Percentiles rank a stretch among this genome's conserved stretches.
phyloP scores from a whole-genome alignment of 108 stramenopile species.

The Seminavis robusta region DNA sequence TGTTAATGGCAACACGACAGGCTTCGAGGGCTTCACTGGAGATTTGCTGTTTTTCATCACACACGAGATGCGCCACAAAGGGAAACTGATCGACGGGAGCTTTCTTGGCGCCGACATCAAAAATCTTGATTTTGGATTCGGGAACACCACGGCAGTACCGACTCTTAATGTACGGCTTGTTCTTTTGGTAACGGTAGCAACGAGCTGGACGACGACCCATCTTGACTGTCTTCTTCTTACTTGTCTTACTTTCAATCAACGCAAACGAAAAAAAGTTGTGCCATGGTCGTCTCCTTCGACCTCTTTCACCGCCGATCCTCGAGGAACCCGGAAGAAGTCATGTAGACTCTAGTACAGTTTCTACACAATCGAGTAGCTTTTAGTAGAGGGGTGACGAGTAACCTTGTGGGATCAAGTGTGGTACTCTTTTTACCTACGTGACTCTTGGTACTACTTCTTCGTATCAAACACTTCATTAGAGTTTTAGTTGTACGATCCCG shows the following conservation, averaged over 20 bases:
- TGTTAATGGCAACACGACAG: conserved; percentile 99
- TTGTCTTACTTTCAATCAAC: background rate
- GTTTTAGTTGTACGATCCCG: no score
- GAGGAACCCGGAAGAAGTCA: no score
- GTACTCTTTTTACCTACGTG: no score
- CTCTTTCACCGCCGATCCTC: no score
- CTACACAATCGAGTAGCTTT: no score
- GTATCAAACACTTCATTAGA: no score
- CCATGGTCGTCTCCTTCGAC: no score
- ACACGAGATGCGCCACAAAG: conserved; percentile 98
- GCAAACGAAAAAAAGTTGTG: background rate
- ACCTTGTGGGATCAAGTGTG: no score
- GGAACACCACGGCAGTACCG: conserved; percentile 99
- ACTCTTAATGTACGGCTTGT: conserved; percentile 99
- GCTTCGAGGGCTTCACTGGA: conserved; percentile 99
- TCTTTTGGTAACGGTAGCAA: conserved; percentile 99
- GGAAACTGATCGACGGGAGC: conserved; percentile 98
- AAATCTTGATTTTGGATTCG: conserved; percentile 99
- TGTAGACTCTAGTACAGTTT: no score
- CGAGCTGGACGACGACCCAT: conserved; percentile 96
- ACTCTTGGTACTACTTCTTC: no score
- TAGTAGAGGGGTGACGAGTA: no score
- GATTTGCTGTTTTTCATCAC: conserved; percentile 99
- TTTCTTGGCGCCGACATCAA: conserved; percentile 98
- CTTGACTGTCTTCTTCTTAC: no score